Evolutionary conservation across 2,329 filamentous ascomycete species (phyloP).

Genomic region (Colletotrichum sp.): DNA sequence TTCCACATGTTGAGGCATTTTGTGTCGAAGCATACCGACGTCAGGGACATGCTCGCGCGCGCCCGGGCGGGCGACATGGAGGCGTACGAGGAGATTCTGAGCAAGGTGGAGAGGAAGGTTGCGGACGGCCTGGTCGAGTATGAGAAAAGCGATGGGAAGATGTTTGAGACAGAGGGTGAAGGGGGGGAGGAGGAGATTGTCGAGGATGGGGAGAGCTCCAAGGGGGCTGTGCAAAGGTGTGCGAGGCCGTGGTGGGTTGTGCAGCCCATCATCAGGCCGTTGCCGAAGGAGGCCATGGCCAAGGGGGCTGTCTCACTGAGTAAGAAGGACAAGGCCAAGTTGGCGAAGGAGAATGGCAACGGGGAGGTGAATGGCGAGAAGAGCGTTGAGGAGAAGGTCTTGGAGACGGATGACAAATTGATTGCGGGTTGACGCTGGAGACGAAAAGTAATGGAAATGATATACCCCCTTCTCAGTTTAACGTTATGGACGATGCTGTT

Average conservation of each 20-base stretch:
- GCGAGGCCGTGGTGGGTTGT: constrained; percentile 88
- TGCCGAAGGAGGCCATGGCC: constrained; percentile 86
- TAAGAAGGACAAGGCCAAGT: constrained; percentile 67
- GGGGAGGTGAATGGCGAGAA: constrained; percentile 18
- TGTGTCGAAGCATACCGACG: constrained; percentile 78
- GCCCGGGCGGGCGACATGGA: constrained; percentile 73
- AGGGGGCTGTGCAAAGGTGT: constrained; percentile 73
- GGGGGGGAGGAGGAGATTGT: constrained; percentile 32
- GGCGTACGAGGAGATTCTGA: constrained; percentile 77
- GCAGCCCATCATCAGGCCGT: constrained; percentile 83
- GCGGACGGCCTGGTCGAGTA: constrained; percentile 76
- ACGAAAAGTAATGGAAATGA: background rate
- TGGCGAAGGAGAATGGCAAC: constrained; percentile 37
- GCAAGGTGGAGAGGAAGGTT: constrained; percentile 76
- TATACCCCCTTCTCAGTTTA: constrained; percentile 1
- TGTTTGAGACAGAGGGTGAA: constrained; percentile 41
- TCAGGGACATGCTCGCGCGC: constrained; percentile 82
- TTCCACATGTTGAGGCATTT: constrained; percentile 90
- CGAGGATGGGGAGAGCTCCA: constrained; percentile 61
- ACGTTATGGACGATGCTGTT: background rate
- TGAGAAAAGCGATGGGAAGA: constrained; percentile 54
- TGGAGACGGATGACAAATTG: constrained; percentile 21
- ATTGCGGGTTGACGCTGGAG: constrained; percentile 7
- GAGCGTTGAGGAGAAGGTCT: constrained; percentile 15
- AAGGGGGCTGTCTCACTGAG: constrained; percentile 78